A percentile compares a stretch with the other conserved stretches of the same genome.
Evolutionary conservation across 371 early-diverging fungal species (phyloP).

Genomic region (Syncephalastrum racemosum): DNA sequence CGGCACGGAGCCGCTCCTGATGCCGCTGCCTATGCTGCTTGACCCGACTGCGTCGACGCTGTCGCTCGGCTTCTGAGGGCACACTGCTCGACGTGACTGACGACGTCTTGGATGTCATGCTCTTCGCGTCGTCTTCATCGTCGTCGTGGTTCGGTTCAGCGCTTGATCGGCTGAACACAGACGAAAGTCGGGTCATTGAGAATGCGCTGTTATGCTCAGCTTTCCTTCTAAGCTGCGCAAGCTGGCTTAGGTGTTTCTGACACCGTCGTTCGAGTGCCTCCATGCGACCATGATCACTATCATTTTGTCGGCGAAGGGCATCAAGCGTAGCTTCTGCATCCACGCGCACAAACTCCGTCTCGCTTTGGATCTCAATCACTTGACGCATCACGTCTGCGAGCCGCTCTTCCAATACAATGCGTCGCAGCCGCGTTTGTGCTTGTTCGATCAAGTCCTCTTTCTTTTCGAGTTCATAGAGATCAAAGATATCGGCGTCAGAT

Average conservation of each 20-base stretch:
- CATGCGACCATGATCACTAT: slow-evolving; percentile 19
- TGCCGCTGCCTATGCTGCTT: slow-evolving; percentile 16
- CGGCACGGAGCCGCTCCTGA: slow-evolving; percentile 5
- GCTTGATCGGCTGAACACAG: slow-evolving; percentile 31
- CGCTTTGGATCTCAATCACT: slow-evolving; percentile 23
- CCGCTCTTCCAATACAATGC: slow-evolving; percentile 23
- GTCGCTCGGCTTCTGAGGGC: slow-evolving; percentile 6
- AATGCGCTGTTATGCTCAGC: slow-evolving; percentile 12
- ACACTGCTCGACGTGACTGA: neutral
- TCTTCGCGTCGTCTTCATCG: slow-evolving; percentile 10
- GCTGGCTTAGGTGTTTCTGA: slow-evolving; percentile 15
- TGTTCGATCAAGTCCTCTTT: slow-evolving; percentile 22
- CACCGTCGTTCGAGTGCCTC: slow-evolving; percentile 39
- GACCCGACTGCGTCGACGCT: slow-evolving; percentile 19
- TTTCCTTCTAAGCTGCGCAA: slow-evolving; percentile 10
- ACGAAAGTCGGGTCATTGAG: slow-evolving; percentile 36
- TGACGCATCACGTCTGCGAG: slow-evolving; percentile 29
- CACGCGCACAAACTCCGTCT: slow-evolving; percentile 28
- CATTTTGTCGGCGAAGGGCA: slow-evolving; percentile 21
- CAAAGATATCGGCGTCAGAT: slow-evolving; percentile 13
- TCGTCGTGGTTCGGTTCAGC: slow-evolving; percentile 1
- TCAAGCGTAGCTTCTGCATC: slow-evolving; percentile 33
- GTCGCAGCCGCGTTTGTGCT: slow-evolving; percentile 23
- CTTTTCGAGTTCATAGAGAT: slow-evolving; percentile 5
- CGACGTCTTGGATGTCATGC: slow-evolving; percentile 1